Conservation (phyloP, 345 rosid species). For the Populus simonii region DNA sequence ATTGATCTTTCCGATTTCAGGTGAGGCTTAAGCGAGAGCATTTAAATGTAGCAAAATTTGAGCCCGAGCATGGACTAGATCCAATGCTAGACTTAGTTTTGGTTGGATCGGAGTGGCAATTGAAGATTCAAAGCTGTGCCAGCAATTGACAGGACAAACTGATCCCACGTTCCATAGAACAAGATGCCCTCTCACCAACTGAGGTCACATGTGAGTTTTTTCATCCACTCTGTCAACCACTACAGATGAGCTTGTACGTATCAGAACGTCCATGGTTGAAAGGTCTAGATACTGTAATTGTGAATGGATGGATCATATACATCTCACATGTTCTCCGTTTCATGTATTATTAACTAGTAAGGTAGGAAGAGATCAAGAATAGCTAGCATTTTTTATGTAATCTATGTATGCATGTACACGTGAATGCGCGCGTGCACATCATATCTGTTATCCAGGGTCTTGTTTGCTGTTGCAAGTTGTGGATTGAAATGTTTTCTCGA, state of each 20-base stretch:
- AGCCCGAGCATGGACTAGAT: conserved; percentile 88
- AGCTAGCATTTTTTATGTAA: background rate
- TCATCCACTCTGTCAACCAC: background rate
- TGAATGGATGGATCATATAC: background rate
- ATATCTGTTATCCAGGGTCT: background rate
- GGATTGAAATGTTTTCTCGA: background rate
- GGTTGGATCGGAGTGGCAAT: conserved; percentile 99
- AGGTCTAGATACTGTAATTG: background rate
- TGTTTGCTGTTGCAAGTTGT: conserved; percentile 11
- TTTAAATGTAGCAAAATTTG: conserved; percentile 87
- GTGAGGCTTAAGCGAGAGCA: conserved; percentile 94
- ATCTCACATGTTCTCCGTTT: background rate
- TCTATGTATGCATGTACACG: background rate
- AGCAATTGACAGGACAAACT: conserved; percentile 97
- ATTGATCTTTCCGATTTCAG: conserved; percentile 40
- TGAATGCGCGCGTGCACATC: too few relatives aligned
- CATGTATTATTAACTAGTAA: background rate
- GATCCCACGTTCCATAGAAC: conserved; percentile 88
- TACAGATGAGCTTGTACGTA: background rate
- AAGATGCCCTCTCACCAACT: conserved; percentile 86
- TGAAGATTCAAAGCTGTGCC: conserved; percentile 92
- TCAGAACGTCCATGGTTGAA: conserved; percentile 3
- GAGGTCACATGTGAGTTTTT: conserved; percentile 54
- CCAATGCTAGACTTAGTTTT: conserved; percentile 89
- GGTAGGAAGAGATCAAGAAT: background rate